Evolutionary conservation across 306 rosid species (phyloP).

Genomic region (Trifolium dubium): DNA sequence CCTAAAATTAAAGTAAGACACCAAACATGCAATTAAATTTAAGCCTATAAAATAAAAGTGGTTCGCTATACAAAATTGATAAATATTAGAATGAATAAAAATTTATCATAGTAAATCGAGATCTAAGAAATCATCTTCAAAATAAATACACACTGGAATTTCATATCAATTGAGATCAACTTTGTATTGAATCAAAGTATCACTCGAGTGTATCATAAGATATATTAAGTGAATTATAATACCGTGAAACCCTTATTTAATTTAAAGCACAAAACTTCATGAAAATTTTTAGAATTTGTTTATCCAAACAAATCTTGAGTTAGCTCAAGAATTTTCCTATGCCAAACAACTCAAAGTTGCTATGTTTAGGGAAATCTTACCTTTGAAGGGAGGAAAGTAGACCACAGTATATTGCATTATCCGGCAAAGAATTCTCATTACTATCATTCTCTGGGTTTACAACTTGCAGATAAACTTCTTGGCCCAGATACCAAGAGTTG

Average conservation of each 20-base stretch:
- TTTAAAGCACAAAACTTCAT: background rate
- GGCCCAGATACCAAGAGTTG: slow-evolving; percentile 88
- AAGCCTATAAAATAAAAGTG: background rate
- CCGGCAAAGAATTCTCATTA: slow-evolving; percentile 61
- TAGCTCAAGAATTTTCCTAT: slow-evolving; percentile 19
- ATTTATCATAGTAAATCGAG: background rate
- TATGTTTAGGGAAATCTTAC: slow-evolving; percentile 54
- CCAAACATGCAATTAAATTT: too few species aligned
- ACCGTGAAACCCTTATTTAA: background rate
- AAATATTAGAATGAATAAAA: background rate
- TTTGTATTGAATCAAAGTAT: background rate
- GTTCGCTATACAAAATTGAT: background rate
- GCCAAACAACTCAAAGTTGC: background rate
- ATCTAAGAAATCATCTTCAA: background rate
- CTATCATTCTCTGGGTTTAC: slow-evolving; percentile 68
- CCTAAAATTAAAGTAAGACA: too few species aligned
- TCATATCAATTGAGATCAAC: background rate
- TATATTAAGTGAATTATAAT: background rate
- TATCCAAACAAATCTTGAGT: slow-evolving; percentile 2
- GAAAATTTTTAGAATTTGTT: background rate
- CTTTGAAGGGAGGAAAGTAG: slow-evolving; percentile 80
- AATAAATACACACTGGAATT: background rate
- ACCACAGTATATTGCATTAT: slow-evolving; percentile 81
- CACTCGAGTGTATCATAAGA: background rate
- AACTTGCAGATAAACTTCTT: slow-evolving; percentile 77